Evolutionary conservation across 257 asterid species (phyloP), one percentile per base, ranked within the genome.

Genomic region (Lantana camara): DNA sequence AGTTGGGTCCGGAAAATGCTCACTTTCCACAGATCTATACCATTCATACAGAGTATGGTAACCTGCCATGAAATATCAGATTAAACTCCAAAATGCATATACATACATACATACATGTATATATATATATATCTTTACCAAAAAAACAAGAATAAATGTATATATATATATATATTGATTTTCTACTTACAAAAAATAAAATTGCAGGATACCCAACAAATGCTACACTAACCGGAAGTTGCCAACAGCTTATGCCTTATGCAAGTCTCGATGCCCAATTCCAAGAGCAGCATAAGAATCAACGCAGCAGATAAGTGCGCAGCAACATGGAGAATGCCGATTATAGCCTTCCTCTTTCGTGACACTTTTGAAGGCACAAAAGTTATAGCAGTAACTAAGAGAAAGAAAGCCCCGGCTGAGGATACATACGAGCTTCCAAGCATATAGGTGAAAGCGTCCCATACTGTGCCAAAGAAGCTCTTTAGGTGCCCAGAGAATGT

Each of bases 1-100:
- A 24, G 96, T 90, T 59, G 96, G 99, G 58, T 94, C 99, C 0
- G 99, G 99, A 62, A 94, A 94, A 84, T 90, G 99, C 84, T 94
- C 91, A 9, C 89, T 84, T 73, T 94, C 99, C 67, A 84, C 93
- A 11, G 86, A 84, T 57, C 76, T 82, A 72, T 94, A 94, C 99
- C 99, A 94, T 64, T 94, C 82, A 50, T 90, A 90, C 49, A 94
- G 75, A 47, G 99, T 93, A 73, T 93, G 99, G 71, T 93, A 88
- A 50, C 97, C 99, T 93, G 82, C 64, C 63, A 71, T 60, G 23
- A 64, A 35, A 74, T 46, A 35, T 47, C 16, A 9, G 45, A 34
- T 73, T 46, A 22, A 14, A 57, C 37, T 32, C 17, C 20, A 21
- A 22, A 40, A 51, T 4, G 1, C 6, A n/a, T n/a, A n/a, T n/a